Evolutionary conservation across 169 alveolate genomes (phyloP), one percentile per base, ranked within the genome.

Genomic region (Babesia microti): DNA sequence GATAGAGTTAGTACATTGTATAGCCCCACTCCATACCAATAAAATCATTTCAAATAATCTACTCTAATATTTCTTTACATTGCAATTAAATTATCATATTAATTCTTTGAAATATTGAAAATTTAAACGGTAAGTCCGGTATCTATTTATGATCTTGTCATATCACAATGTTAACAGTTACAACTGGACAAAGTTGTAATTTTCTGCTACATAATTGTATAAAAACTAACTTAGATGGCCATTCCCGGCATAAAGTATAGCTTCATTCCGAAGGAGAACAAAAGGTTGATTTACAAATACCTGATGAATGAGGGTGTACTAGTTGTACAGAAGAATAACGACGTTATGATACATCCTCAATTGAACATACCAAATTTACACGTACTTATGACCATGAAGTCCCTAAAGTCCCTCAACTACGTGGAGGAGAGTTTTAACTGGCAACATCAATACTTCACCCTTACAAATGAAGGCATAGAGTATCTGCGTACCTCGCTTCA

Each of bases 371-470:
- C 90, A 17, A 87, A 87, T 70, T 72, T 87, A 41, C 95, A 87
- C 65, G 91, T 87, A 19, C 78, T 85, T 85, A 72, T 87, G 87
- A 67, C 79, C n/a, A 63, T 85, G 83, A 80, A 76, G 52, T 81
- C 91, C 6, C 78, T 87, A 36, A 78, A 78, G 41, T 81, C 93
- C 2, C 79, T 78, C 73, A 82, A 81, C 21, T 83, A 72, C 67
- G 92, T 84, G 33, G 85, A 79, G 36, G 93, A 87, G 78, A 83
- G 81, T 47, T 87, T 70, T 72, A 87, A 86, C 61, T 87, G 95
- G 95, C 87, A 76, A 51, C 89, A 84, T 60, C 79, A 76, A 55
- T 85, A 85, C 73, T 85, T 81, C 68, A 51, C 80, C 47, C 76
- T 85, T 41, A 85, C 90, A 30, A 83, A 83, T 44, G 88, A 85